A percentile compares a stretch with the other conserved stretches of the same genome.
phyloP scores from a whole-genome alignment of 2,329 filamentous ascomycete species.

The Trichophaea hybrida region DNA sequence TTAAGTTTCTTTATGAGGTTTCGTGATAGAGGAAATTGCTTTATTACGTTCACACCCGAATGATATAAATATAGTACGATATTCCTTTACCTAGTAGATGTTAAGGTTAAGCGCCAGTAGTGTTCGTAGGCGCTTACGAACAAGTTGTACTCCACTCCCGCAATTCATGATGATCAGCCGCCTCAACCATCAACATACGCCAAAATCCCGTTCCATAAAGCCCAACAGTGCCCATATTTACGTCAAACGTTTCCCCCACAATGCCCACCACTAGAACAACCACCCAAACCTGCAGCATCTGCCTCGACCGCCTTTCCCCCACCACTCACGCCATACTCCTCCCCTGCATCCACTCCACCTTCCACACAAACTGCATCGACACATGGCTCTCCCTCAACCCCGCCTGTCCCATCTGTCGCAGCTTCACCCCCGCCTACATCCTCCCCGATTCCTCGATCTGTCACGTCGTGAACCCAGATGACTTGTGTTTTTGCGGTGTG shows the following conservation, averaged over 20 bases:
- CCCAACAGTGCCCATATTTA: background rate
- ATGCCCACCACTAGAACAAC: too few species aligned
- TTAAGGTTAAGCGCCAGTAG: background rate
- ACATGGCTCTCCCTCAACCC: too few species aligned
- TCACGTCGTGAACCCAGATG: background rate
- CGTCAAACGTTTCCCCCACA: background rate
- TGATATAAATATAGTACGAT: background rate
- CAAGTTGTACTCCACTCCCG: background rate
- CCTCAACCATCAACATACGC: background rate
- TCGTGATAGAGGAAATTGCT: background rate
- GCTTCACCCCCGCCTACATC: background rate
- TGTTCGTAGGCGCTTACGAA: background rate
- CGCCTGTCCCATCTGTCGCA: background rate
- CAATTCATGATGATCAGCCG: background rate
- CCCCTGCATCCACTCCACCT: background rate
- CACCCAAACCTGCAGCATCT: background rate
- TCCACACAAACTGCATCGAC: background rate
- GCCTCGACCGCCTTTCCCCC: background rate
- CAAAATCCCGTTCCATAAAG: background rate
- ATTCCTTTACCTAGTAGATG: background rate
- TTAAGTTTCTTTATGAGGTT: background rate
- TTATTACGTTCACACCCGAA: background rate
- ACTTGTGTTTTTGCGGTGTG: background rate
- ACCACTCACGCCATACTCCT: background rate
- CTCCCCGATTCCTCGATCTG: background rate